These are phyloP conservation scores for Rhynchospora breviuscula DNA, from an alignment of 176 grass and related monocot species.

Conservation along the genomic window DNA sequence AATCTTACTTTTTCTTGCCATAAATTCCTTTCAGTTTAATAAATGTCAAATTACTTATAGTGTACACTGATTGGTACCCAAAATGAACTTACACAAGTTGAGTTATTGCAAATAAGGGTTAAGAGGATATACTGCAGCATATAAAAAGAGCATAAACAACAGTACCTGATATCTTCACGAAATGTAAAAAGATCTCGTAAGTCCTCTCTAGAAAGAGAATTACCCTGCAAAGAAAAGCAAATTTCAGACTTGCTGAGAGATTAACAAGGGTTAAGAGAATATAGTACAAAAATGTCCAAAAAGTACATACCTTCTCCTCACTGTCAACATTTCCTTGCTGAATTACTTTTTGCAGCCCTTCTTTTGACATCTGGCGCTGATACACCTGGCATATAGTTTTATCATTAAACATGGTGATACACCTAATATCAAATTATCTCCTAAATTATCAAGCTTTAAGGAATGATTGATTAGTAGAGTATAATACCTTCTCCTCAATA, in stretches of 20 bases:
- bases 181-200: conserved; percentile 88
- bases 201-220: conserved; percentile 81
- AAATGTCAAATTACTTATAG: neutral
- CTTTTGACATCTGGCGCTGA: conserved; percentile 98
- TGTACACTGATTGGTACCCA: neutral
- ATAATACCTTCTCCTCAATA: conserved; percentile 94
- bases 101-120: neutral
- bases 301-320: conserved; percentile 47
- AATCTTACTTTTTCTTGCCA: neutral
- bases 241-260: conserved; percentile 9
- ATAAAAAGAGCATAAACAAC: neutral
- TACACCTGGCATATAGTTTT: conserved; percentile 58
- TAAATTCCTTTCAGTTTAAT: neutral
- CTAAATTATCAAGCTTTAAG: neutral
- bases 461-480: conserved; percentile 29
- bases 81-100: neutral
- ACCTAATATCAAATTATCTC: conserved; percentile 9
- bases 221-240: conserved; percentile 53
- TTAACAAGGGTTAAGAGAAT: conserved; percentile 7
- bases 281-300: conserved; percentile 17
- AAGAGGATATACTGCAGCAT: too few relatives aligned
- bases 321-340: conserved; percentile 57
- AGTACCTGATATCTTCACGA: conserved; percentile 73
- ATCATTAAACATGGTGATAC: conserved; percentile 23
- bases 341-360: conserved; percentile 95